A percentile compares a stretch with the other conserved stretches of the same genome.
Evolutionary conservation across 2,329 filamentous ascomycete species (phyloP).

Genomic region (Arthrobotrys musiformis): DNA sequence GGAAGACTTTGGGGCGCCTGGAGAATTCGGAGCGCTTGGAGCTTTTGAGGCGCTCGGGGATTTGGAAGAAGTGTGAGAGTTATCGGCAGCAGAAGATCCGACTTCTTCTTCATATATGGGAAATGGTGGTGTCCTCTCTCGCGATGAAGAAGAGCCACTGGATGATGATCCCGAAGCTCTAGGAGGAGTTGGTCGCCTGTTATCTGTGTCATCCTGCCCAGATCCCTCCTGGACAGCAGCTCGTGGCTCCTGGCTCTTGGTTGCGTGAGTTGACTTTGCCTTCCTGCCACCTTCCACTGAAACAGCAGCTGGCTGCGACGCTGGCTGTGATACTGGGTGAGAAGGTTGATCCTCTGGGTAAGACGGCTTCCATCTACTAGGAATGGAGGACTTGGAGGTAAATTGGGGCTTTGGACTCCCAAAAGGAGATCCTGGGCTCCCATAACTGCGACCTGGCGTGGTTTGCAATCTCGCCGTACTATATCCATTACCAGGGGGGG

Average conservation of each 20-base stretch:
- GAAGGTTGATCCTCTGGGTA: slow-evolving; percentile 5
- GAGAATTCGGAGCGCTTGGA: no score
- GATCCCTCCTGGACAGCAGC: no score
- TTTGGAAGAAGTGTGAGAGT: no score
- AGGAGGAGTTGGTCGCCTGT: neutral
- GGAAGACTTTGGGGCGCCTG: no score
- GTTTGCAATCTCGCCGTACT: neutral
- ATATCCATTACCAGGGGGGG: neutral
- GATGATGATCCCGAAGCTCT: neutral
- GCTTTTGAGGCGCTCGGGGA: neutral
- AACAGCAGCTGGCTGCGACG: neutral
- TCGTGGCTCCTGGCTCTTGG: neutral
- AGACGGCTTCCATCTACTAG: slow-evolving; percentile 18
- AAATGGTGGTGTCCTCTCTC: slow-evolving; percentile 1
- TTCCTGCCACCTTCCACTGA: neutral
- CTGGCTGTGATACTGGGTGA: neutral
- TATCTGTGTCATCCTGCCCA: neutral
- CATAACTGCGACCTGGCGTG: neutral
- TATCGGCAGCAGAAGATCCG: no score
- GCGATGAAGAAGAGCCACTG: neutral
- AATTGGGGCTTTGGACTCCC: slow-evolving; percentile 25
- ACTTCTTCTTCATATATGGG: neutral
- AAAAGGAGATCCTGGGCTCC: slow-evolving; percentile 18
- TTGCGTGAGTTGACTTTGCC: neutral
- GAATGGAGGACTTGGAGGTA: slow-evolving; percentile 17